Conservation (phyloP, 768 basidiomycete species). For the Leccinum rimulosum region DNA sequence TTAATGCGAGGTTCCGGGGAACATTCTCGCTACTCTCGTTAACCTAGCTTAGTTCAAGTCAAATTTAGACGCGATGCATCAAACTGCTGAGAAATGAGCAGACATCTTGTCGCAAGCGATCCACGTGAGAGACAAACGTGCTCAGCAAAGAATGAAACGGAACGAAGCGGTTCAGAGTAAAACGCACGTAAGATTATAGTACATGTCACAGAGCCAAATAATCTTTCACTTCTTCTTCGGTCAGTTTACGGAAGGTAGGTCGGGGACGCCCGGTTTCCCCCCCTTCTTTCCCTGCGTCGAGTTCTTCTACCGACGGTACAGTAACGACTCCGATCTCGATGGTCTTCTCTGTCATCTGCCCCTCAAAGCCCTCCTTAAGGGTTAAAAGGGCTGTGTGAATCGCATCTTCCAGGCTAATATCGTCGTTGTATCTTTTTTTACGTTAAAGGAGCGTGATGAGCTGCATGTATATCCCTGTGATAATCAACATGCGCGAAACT, state of each 20-base stretch:
- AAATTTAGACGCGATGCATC: conserved; percentile 6
- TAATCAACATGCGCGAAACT: conserved; percentile 33
- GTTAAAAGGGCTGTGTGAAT: conserved; percentile 98
- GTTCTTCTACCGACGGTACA: conserved; percentile 65
- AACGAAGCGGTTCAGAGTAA: conserved; percentile 17
- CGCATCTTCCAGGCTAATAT: conserved; percentile 97
- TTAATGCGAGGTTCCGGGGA: conserved; percentile 8
- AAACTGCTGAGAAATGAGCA: conserved; percentile 2
- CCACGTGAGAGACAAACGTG: conserved; percentile 10
- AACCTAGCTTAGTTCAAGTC: conserved; percentile 4
- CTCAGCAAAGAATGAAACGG: conserved; percentile 16
- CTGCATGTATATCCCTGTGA: conserved; percentile 15
- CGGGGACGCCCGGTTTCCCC: conserved; percentile 67
- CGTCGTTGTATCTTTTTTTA: conserved; percentile 94
- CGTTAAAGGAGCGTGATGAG: conserved; percentile 18
- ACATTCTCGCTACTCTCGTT: conserved; percentile 9
- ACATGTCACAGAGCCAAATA: conserved; percentile 77
- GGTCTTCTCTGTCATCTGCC: conserved; percentile 99
- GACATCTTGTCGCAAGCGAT: conserved; percentile 4
- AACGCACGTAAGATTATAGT: conserved; percentile 31
- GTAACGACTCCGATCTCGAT: conserved; percentile 98
- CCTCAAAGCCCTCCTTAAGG: conserved; percentile 98
- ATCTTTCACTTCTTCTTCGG: conserved; percentile 95
- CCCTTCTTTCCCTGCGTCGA: conserved; percentile 64
- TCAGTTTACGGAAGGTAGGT: conserved; percentile 92